Evolutionary conservation across 139 green algal species (phyloP).

Genomic region (Ulvella scutata): DNA sequence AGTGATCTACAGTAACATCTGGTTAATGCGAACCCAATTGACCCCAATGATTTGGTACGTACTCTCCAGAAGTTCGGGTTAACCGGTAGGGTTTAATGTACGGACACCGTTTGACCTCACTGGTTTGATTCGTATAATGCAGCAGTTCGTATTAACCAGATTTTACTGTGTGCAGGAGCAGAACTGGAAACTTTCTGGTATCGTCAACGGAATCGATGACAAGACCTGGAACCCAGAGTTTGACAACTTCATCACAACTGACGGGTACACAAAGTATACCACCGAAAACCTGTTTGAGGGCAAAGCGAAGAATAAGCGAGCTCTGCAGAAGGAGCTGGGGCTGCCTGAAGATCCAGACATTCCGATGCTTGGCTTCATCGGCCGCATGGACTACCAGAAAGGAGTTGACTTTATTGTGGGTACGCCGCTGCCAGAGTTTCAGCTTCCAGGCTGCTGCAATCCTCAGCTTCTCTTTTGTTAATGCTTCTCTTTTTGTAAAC

Average conservation of each 20-base stretch:
- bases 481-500: too few species aligned
- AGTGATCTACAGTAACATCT: too few species aligned
- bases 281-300: conserved; percentile 35
- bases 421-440: too few species aligned
- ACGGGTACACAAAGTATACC: conserved; percentile 68
- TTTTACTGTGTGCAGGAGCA: conserved; percentile 70
- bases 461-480: too few species aligned
- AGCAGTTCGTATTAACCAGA: too few species aligned
- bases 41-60: too few species aligned
- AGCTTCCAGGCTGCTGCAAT: too few species aligned
- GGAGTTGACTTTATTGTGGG: conserved; percentile 94
- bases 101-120: too few species aligned
- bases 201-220: conserved; percentile 95
- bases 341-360: conserved; percentile 69
- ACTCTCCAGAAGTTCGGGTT: too few species aligned
- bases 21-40: too few species aligned
- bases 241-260: conserved; percentile 30
- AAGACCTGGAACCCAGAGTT: conserved; percentile 47
- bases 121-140: too few species aligned
- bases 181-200: conserved; percentile 79
- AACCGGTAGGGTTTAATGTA: too few species aligned
- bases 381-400: conserved; percentile 92
- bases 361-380: conserved; percentile 83
- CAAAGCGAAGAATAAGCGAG: conserved; percentile 78
- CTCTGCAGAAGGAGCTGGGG: conserved; percentile 77